phyloP scores from a whole-genome alignment of 2,329 filamentous ascomycete genomes.

The Diaporthe citriasiana region DNA sequence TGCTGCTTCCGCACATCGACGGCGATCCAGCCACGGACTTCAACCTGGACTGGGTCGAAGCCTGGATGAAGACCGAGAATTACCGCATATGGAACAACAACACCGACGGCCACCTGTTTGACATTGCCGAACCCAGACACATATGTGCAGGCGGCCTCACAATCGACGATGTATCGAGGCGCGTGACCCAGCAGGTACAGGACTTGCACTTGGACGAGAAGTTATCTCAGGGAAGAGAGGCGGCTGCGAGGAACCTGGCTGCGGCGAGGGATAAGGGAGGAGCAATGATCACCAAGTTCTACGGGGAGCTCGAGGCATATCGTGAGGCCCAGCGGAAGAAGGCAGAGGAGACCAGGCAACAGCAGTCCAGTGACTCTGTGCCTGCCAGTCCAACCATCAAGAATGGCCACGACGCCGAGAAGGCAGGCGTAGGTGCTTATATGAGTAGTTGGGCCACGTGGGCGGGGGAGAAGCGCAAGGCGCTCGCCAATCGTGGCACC shows the following conservation, averaged over 20 bases:
- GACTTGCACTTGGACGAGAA: constrained; percentile 95
- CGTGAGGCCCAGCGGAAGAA: constrained; percentile 79
- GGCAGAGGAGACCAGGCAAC: constrained; percentile 64
- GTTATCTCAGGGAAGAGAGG: constrained; percentile 85
- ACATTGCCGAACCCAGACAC: constrained; percentile 92
- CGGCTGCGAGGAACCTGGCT: constrained; percentile 88
- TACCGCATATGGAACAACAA: constrained; percentile 88
- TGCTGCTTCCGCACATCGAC: constrained; percentile 76
- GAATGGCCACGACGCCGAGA: constrained; percentile 54
- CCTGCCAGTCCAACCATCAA: constrained; percentile 61
- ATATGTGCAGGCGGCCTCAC: constrained; percentile 93
- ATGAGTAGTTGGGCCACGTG: constrained; percentile 78
- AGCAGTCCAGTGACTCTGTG: constrained; percentile 51
- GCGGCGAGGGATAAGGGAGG: constrained; percentile 91
- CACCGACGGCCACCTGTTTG: constrained; percentile 90
- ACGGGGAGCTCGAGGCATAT: constrained; percentile 88
- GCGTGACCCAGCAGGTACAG: constrained; percentile 91
- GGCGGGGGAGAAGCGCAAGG: constrained; percentile 82
- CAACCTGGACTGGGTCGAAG: constrained; percentile 85
- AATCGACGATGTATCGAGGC: constrained; percentile 93
- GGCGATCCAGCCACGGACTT: constrained; percentile 91
- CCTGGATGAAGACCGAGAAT: constrained; percentile 90
- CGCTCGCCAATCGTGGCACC: constrained; percentile 55
- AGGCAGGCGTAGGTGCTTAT: constrained; percentile 65
- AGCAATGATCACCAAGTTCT: constrained; percentile 87